Percentiles rank a stretch among this genome's conserved stretches.
Evolutionary conservation across 1,139 yeast genomes (phyloP).

Genomic region (Geotrichum restrictum): DNA sequence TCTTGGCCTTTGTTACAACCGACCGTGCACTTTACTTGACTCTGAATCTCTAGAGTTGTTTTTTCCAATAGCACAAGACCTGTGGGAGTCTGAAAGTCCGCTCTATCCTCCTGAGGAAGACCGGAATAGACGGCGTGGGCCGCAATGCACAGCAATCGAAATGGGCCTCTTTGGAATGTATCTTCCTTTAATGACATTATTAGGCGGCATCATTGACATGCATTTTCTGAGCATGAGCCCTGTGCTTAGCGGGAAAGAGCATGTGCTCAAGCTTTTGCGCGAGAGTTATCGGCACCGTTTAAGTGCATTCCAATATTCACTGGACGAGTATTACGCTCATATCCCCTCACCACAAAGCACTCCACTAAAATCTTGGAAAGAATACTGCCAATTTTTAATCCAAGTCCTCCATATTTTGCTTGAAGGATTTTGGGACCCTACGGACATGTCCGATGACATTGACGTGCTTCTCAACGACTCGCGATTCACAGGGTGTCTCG

Average conservation of each 20-base stretch:
- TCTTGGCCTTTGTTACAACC: constrained; percentile 41
- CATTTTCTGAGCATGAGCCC: constrained; percentile 26
- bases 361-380: constrained; percentile 28
- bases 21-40: constrained; percentile 38
- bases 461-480: constrained; percentile 30
- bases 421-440: constrained; percentile 32
- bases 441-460: constrained; percentile 27
- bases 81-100: constrained; percentile 36
- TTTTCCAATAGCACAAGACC: constrained; percentile 38
- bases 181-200: constrained; percentile 31
- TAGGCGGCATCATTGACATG: constrained; percentile 29
- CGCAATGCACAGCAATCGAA: constrained; percentile 24
- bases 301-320: constrained; percentile 28
- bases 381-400: constrained; percentile 29
- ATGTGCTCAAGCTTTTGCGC: constrained; percentile 25
- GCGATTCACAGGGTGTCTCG: constrained; percentile 29
- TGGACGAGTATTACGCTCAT: constrained; percentile 25
- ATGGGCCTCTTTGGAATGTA: constrained; percentile 31
- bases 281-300: constrained; percentile 26
- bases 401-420: constrained; percentile 30
- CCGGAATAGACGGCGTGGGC: constrained; percentile 26
- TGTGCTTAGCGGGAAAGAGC: constrained; percentile 23
- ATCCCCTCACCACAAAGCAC: constrained; percentile 15
- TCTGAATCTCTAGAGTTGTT: constrained; percentile 37
- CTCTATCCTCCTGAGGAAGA: constrained; percentile 31